These are phyloP conservation scores for Pleurotus giganteus DNA, from an alignment of 768 basidiomycete genomes.

Conservation along the genomic window DNA sequence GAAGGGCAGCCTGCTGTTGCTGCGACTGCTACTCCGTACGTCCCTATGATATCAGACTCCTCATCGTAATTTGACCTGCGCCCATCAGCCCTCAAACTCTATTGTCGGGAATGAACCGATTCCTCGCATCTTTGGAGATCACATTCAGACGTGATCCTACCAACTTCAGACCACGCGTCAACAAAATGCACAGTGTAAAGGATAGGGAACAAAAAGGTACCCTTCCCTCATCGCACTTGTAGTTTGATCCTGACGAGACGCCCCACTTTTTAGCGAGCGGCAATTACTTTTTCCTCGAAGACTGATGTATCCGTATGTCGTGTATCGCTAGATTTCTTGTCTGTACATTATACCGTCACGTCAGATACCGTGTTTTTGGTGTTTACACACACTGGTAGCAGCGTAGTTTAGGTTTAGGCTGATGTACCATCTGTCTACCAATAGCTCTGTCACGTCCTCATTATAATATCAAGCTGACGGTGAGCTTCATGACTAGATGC, in stretches of 20 bases:
- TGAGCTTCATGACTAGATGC: no score
- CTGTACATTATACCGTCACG: no score
- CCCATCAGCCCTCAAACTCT: slow-evolving; percentile 81
- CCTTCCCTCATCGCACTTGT: slow-evolving; percentile 11
- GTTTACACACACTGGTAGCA: no score
- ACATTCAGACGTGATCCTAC: slow-evolving; percentile 98
- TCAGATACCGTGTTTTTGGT: no score
- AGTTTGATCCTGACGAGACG: neutral
- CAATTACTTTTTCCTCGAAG: slow-evolving; percentile 93
- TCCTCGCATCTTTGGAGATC: slow-evolving; percentile 93
- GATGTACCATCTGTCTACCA: no score
- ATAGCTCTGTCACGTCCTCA: no score
- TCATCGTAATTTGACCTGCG: neutral
- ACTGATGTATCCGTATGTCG: slow-evolving; percentile 34
- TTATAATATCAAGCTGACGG: no score
- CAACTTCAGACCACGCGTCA: slow-evolving; percentile 86
- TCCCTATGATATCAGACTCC: slow-evolving; percentile 14
- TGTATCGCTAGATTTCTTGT: neutral
- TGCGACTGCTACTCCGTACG: slow-evolving; percentile 90
- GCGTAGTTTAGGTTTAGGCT: no score
- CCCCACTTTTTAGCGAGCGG: slow-evolving; percentile 53
- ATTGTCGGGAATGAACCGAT: slow-evolving; percentile 96
- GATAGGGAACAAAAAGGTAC: slow-evolving; percentile 85
- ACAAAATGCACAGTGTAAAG: slow-evolving; percentile 82
- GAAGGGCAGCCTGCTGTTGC: slow-evolving; percentile 82